These are phyloP conservation scores for Chalciporus chontae DNA, from an alignment of 768 basidiomycete species.

Conservation along the genomic window DNA sequence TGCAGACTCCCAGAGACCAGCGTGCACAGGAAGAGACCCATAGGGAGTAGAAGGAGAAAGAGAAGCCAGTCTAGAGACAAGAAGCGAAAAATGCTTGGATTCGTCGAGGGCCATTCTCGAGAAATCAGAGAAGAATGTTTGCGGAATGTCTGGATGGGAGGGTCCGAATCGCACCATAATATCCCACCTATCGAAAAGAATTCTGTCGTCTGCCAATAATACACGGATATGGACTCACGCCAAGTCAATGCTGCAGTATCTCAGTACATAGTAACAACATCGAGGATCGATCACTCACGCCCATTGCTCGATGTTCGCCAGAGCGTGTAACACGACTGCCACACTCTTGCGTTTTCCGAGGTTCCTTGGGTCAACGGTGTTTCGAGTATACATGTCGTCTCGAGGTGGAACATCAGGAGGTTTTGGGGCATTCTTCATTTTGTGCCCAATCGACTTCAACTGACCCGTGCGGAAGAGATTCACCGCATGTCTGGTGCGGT, in stretches of 20 bases:
- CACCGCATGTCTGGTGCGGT: conserved; percentile 68
- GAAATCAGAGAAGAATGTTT: conserved; percentile 78
- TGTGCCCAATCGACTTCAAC: conserved; percentile 63
- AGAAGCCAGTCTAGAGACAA: conserved; percentile 57
- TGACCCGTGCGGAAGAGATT: conserved; percentile 67
- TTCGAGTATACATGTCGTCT: conserved; percentile 46
- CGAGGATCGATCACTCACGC: conserved; percentile 50
- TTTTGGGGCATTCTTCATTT: conserved; percentile 41
- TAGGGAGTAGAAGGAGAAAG: conserved; percentile 67
- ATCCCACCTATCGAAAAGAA: conserved; percentile 56
- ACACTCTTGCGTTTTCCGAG: conserved; percentile 59
- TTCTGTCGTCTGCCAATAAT: not conserved
- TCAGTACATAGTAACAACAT: not conserved
- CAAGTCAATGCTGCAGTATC: conserved; percentile 56
- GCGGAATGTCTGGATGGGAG: conserved; percentile 55
- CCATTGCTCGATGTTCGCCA: conserved; percentile 88
- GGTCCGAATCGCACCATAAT: conserved; percentile 77
- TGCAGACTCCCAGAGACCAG: conserved; percentile 79
- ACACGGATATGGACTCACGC: conserved; percentile 44
- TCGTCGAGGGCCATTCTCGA: conserved; percentile 84
- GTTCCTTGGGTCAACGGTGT: conserved; percentile 58
- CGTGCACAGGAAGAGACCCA: conserved; percentile 69
- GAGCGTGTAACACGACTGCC: conserved; percentile 73
- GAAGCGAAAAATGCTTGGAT: conserved; percentile 77
- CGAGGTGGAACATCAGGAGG: conserved; percentile 67